These are phyloP conservation scores for Aspergillus steynii DNA, from an alignment of 495 filamentous ascomycete species.

Conservation along the genomic window DNA sequence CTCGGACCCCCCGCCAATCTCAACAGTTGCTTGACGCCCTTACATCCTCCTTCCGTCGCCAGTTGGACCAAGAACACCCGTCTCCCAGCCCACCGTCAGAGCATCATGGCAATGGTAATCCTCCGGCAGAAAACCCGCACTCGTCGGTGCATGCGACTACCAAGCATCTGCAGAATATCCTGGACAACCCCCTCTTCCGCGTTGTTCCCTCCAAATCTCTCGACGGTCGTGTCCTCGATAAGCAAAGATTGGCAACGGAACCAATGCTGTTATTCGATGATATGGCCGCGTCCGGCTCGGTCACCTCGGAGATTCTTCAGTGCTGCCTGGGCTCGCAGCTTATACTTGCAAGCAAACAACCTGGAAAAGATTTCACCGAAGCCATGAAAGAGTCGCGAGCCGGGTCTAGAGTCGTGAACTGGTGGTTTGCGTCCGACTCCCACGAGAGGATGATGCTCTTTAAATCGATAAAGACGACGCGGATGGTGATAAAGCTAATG, in stretches of 20 bases:
- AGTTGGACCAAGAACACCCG: constrained; percentile 68
- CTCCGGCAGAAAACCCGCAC: constrained; percentile 21
- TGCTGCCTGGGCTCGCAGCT: constrained; percentile 39
- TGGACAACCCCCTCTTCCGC: constrained; percentile 67
- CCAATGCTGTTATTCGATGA: constrained; percentile 46
- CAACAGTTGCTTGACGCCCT: constrained; percentile 67
- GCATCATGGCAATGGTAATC: constrained; percentile 11
- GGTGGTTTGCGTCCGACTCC: constrained; percentile 44
- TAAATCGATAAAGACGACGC: constrained; percentile 18
- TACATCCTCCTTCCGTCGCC: constrained; percentile 73
- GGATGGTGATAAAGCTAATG: constrained; percentile 39
- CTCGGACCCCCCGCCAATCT: constrained; percentile 63
- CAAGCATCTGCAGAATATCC: constrained; percentile 61
- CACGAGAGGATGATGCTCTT: constrained; percentile 28
- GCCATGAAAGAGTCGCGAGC: constrained; percentile 37
- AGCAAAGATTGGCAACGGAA: constrained; percentile 28
- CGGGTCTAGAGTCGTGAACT: constrained; percentile 35
- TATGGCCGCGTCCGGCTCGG: constrained; percentile 38
- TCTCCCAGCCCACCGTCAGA: constrained; percentile 30
- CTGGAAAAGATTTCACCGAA: constrained; percentile 16
- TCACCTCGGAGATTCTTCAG: constrained; percentile 20
- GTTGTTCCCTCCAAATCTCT: constrained; percentile 30
- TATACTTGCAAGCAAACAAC: constrained; percentile 24
- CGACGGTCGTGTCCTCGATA: neutral
- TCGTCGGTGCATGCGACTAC: constrained; percentile 45